These are phyloP conservation scores for Ulota crispa DNA, from an alignment of 225 moss, liverwort and hornwort genomes.

Conservation along the genomic window DNA sequence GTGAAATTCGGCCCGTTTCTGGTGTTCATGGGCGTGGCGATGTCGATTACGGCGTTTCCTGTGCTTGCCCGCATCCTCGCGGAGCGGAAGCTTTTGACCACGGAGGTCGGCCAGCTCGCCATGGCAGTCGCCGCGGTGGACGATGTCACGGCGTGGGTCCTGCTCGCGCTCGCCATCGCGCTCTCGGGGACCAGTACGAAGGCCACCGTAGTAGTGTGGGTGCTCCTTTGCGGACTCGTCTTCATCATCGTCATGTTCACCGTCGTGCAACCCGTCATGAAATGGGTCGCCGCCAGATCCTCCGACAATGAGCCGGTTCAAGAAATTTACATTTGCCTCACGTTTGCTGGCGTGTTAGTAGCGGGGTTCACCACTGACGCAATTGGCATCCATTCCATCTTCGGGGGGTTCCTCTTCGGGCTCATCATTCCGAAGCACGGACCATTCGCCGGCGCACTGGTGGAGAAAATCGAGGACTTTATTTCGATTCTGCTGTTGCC, in stretches of 20 bases:
- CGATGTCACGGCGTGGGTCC: constrained; percentile 84
- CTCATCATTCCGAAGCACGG: constrained; percentile 77
- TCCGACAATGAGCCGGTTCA: constrained; percentile 58
- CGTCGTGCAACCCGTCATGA: constrained; percentile 54
- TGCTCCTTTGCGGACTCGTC: constrained; percentile 61
- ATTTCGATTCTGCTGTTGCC: constrained; percentile 63
- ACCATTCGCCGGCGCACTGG: constrained; percentile 56
- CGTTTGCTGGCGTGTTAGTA: constrained; percentile 52
- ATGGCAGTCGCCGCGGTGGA: constrained; percentile 92
- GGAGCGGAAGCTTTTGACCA: constrained; percentile 80
- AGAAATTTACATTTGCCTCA: constrained; percentile 62
- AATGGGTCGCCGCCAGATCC: constrained; percentile 47
- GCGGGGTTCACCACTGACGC: constrained; percentile 68
- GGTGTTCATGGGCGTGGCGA: constrained; percentile 89
- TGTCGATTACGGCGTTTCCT: constrained; percentile 89
- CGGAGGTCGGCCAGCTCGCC: constrained; percentile 78
- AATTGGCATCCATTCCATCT: constrained; percentile 77
- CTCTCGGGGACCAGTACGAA: constrained; percentile 51
- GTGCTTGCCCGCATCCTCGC: constrained; percentile 83
- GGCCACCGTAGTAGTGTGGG: constrained; percentile 57
- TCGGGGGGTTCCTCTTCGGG: constrained; percentile 75
- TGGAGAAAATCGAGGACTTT: constrained; percentile 81
- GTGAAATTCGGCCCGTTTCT: constrained; percentile 69
- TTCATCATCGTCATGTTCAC: constrained; percentile 65
- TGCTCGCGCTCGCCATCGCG: constrained; percentile 80